phyloP scores from a whole-genome alignment of 805 yeast species.

The Ogataea chonburiensis region DNA sequence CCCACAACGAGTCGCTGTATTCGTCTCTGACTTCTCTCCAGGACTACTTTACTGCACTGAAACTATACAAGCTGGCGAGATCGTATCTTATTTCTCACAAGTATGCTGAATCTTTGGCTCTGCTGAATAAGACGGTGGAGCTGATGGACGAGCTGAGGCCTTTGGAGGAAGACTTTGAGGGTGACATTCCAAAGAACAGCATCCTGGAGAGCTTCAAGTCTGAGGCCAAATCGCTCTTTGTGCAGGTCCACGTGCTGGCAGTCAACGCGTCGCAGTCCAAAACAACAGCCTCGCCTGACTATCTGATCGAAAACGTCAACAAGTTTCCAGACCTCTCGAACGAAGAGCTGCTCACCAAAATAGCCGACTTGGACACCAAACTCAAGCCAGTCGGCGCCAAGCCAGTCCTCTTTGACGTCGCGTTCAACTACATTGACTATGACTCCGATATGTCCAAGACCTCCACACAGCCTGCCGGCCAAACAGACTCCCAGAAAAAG shows the following conservation, averaged over 20 bases:
- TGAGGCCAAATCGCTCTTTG: conserved; percentile 21
- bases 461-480: conserved; percentile 6
- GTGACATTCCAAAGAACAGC: conserved; percentile 40
- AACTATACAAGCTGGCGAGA: conserved; percentile 44
- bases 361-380: conserved; percentile 32
- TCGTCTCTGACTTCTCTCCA: conserved; percentile 52
- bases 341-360: conserved; percentile 31
- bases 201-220: conserved; percentile 30
- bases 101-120: conserved; percentile 47
- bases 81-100: conserved; percentile 41
- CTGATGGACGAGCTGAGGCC: conserved; percentile 10
- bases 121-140: conserved; percentile 36
- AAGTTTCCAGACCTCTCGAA: conserved; percentile 32
- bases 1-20: conserved; percentile 71
- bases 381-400: conserved; percentile 69
- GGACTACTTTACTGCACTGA: conserved; percentile 45
- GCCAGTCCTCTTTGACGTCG: conserved; percentile 90
- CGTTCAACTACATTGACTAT: conserved; percentile 74
- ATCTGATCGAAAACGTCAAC: conserved; percentile 30
- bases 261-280: conserved; percentile 39
- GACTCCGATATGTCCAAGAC: conserved; percentile 22
- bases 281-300: conserved; percentile 15
- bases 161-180: conserved; percentile 38
- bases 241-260: conserved; percentile 47
- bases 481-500: conserved; percentile 38